A percentile compares a stretch with the other conserved stretches of the same genome.
Evolutionary conservation across 257 asterid species (phyloP).

Genomic region (Parsonsia alboflavescens): DNA sequence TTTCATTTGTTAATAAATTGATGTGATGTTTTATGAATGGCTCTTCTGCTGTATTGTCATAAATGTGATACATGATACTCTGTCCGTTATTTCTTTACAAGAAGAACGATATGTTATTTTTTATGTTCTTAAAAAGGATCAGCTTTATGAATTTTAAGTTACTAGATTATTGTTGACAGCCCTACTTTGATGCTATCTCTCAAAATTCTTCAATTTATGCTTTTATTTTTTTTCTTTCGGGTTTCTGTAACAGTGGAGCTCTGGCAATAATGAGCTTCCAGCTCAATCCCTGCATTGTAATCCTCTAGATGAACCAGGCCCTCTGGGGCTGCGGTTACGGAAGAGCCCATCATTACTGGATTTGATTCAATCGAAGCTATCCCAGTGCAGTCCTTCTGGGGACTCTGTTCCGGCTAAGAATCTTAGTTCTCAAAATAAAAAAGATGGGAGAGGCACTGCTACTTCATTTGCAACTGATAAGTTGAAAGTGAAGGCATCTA

Average conservation of each 20-base stretch:
- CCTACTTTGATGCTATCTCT: neutral
- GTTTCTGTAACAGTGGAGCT: constrained; percentile 29
- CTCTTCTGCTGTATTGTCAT: neutral
- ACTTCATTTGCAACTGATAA: constrained; percentile 48
- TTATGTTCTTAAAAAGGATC: neutral
- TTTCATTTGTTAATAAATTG: neutral
- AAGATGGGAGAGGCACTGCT: constrained; percentile 31
- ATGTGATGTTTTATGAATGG: neutral
- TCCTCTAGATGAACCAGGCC: constrained; percentile 75
- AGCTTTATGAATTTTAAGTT: neutral
- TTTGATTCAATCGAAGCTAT: constrained; percentile 60
- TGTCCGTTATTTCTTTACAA: neutral
- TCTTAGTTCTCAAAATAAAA: constrained; percentile 22
- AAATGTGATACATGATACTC: neutral
- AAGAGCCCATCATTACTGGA: constrained; percentile 75
- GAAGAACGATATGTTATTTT: neutral
- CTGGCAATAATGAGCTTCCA: constrained; percentile 25
- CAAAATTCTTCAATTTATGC: neutral
- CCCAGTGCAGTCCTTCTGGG: constrained; percentile 29
- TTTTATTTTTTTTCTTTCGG: neutral
- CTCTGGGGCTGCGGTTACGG: constrained; percentile 64
- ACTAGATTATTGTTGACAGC: neutral
- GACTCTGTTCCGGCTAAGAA: constrained; percentile 23
- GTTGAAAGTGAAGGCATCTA: constrained; percentile 85
- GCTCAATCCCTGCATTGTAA: constrained; percentile 38